Evolutionary conservation across 176 grass and related monocot genomes (phyloP), one percentile per base, ranked within the genome.

Genomic region (Oryza longistaminata): DNA sequence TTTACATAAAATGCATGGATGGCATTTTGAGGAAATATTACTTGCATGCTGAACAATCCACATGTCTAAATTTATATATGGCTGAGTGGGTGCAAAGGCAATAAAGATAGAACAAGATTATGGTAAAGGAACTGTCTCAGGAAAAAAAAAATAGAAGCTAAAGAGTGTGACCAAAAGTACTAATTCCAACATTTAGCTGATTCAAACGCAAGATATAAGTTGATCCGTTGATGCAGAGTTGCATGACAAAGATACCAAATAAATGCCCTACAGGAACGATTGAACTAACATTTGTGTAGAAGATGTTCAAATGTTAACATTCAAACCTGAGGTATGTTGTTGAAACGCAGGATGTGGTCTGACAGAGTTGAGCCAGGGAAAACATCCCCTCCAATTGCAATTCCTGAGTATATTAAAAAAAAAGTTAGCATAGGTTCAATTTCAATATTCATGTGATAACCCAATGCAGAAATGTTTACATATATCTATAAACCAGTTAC

Each of bases 361-460:
- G 96, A 99, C 39, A 99, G 86, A 88, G 96, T 99, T 85, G 96
- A 99, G 21, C 93, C 93, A 67, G 96, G 96, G 69, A 96, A 99
- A 91, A 99, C 96, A 88, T 99, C 93, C 76, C 96, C 96, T 87
- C 93, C 96, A 91, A 99, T 99, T 61, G 96, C 93, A 88, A 99
- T 99, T 75, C 96, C 96, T 99, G 71, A 60, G 79, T 60, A 81
- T 60, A 27, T 83, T 71, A 26, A 66, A 70, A 43, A 55, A 70
- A 39, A 52, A 58, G 10, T 77, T 75, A 90, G 46, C 7, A 37
- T 31, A 11, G 19, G 33, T 40, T 40, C 65, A 64, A 52, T 78
- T 40, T 40, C 65, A 64, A 52, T 78, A 75, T 70, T 69, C 26
- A 60, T 68, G 48, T 52, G 26, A 12, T 66, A 14, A 13, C 16